phyloP scores from a whole-genome alignment of 2,329 filamentous ascomycete species.

The Aotearoamyces nothofagi region DNA sequence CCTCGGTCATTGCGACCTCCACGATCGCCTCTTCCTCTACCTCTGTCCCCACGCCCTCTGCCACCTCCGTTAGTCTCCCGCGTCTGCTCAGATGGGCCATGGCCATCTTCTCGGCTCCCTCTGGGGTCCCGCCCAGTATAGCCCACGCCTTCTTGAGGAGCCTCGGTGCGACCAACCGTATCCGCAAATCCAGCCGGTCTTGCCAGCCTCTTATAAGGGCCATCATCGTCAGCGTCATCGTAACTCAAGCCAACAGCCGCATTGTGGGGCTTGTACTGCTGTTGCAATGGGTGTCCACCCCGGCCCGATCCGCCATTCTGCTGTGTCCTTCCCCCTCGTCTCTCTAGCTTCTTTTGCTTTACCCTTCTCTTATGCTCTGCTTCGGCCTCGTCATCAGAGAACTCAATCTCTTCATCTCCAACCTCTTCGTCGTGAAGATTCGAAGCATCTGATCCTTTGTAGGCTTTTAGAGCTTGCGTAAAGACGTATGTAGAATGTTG shows the following conservation, averaged over 20 bases:
- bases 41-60: slow-evolving; percentile 10
- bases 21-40: slow-evolving; percentile 15
- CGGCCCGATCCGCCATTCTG: slow-evolving; percentile 21
- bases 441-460: slow-evolving; percentile 86
- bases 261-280: slow-evolving; percentile 18
- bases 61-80: background rate
- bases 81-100: background rate
- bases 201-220: slow-evolving; percentile 56
- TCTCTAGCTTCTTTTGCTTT: slow-evolving; percentile 52
- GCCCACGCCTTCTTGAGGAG: slow-evolving; percentile 22
- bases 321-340: slow-evolving; percentile 33
- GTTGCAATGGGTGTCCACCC: slow-evolving; percentile 21
- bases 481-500: slow-evolving; percentile 73
- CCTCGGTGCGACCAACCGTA: slow-evolving; percentile 26
- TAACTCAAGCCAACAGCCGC: slow-evolving; percentile 39
- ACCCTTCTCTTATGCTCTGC: slow-evolving; percentile 58
- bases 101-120: slow-evolving; percentile 13
- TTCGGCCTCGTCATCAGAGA: slow-evolving; percentile 93
- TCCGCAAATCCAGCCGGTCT: slow-evolving; percentile 48
- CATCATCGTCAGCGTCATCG: slow-evolving; percentile 50
- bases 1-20: slow-evolving; percentile 22
- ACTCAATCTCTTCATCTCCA: slow-evolving; percentile 74
- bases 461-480: slow-evolving; percentile 60
- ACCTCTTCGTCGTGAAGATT: slow-evolving; percentile 92
- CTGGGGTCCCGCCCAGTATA: slow-evolving; percentile 27